These are phyloP conservation scores for Solanum hybrid DNA, from an alignment of 305 asterid species.

Conservation along the genomic window DNA sequence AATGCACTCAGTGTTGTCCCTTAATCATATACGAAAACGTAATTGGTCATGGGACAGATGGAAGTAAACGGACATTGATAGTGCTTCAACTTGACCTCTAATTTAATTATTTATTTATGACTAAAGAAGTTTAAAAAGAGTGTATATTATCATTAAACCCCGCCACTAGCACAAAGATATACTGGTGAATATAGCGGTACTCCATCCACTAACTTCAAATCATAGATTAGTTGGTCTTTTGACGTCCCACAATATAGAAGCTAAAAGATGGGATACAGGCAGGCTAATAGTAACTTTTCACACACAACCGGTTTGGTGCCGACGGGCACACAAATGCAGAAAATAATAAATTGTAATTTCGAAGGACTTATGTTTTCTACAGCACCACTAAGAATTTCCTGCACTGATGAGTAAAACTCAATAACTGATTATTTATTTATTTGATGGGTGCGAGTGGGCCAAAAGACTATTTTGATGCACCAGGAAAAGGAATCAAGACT, in stretches of 20 bases:
- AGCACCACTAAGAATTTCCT: neutral
- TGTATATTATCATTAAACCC: neutral
- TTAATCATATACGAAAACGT: neutral
- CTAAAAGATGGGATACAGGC: neutral
- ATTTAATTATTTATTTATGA: neutral
- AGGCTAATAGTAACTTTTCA: neutral
- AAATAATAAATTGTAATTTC: neutral
- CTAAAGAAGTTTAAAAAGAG: neutral
- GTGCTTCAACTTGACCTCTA: neutral
- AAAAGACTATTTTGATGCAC: neutral
- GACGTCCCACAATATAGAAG: neutral
- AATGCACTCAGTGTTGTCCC: neutral
- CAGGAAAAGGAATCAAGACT: neutral
- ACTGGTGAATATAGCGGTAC: neutral
- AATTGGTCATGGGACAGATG: neutral
- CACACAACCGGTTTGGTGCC: neutral
- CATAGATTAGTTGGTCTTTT: neutral
- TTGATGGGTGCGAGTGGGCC: neutral
- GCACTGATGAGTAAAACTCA: neutral
- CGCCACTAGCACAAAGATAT: neutral
- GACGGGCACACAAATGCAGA: neutral
- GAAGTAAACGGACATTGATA: neutral
- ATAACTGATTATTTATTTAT: neutral
- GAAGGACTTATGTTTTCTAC: neutral
- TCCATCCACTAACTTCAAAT: neutral